Conservation (phyloP, 2,329 filamentous ascomycete species). For the Hypoxylon sp. region DNA sequence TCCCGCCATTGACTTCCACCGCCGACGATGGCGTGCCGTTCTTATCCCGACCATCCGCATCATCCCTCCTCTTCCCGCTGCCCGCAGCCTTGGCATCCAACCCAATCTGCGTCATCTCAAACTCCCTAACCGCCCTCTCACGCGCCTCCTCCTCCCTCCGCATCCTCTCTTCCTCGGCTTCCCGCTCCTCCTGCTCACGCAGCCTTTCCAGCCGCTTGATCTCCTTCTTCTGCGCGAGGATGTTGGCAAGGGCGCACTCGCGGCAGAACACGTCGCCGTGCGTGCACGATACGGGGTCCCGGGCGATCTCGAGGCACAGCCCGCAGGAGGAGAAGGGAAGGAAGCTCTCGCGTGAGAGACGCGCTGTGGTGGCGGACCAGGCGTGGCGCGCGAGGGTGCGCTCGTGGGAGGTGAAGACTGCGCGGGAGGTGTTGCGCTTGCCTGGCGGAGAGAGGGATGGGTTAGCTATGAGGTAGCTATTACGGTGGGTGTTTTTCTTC, state of each 20-base stretch:
- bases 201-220: constrained; percentile 84
- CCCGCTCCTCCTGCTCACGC: constrained; percentile 71
- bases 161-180: constrained; percentile 76
- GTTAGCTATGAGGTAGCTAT: constrained; percentile 13
- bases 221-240: constrained; percentile 92
- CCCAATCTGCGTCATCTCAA: constrained; percentile 87
- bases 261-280: constrained; percentile 94
- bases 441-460: constrained; percentile 59
- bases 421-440: constrained; percentile 91
- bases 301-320: constrained; percentile 85
- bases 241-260: constrained; percentile 91
- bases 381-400: constrained; percentile 83
- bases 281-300: constrained; percentile 85
- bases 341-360: constrained; percentile 90
- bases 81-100: constrained; percentile 58
- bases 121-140: constrained; percentile 80
- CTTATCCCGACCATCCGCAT: constrained; percentile 48
- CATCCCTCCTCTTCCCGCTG: constrained; percentile 55
- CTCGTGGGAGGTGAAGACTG: constrained; percentile 95
- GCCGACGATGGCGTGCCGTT: neutral
- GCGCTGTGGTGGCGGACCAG: constrained; percentile 88
- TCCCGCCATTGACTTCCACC: constrained; percentile 12
- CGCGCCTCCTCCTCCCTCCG: constrained; percentile 78
- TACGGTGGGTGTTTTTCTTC: constrained; percentile 14
- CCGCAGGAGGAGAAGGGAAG: constrained; percentile 91